A percentile compares a stretch with the other conserved stretches of the same genome.
phyloP scores from a whole-genome alignment of 1,139 yeast genomes.

The Hyphopichia wangnamkhiaoensis region DNA sequence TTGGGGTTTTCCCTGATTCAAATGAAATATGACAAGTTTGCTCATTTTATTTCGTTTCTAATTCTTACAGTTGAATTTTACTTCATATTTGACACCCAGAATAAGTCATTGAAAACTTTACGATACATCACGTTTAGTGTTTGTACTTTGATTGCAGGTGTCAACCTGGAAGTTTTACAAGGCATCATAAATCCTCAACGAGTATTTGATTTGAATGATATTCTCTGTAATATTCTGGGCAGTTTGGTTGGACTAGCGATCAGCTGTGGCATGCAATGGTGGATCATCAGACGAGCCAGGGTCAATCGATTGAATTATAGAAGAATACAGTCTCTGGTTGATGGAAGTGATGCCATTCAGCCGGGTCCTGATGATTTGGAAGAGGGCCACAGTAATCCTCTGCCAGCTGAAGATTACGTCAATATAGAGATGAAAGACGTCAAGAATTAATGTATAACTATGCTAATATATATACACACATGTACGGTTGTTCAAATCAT shows the following conservation, averaged over 20 bases:
- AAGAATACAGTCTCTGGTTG: slow-evolving; percentile 8
- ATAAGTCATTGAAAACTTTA: slow-evolving; percentile 36
- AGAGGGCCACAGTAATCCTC: slow-evolving; percentile 1
- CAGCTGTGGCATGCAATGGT: slow-evolving; percentile 13
- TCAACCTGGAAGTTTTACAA: slow-evolving; percentile 57
- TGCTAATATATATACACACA: too few species aligned
- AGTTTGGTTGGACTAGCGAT: slow-evolving; percentile 27
- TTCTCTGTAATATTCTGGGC: slow-evolving; percentile 43
- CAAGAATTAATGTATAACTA: too few species aligned
- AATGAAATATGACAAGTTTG: slow-evolving; percentile 51
- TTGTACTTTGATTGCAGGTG: slow-evolving; percentile 48
- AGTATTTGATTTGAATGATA: slow-evolving; percentile 51
- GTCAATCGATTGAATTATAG: slow-evolving; percentile 8
- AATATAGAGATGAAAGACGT: slow-evolving; percentile 11
- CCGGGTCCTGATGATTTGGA: slow-evolving; percentile 4
- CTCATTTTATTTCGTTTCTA: slow-evolving; percentile 53
- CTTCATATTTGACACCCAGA: slow-evolving; percentile 50
- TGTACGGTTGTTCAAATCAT: background rate
- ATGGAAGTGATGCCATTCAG: slow-evolving; percentile 4
- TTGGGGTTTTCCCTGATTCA: slow-evolving; percentile 55
- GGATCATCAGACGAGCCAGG: background rate
- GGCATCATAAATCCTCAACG: slow-evolving; percentile 44
- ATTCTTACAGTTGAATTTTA: slow-evolving; percentile 54
- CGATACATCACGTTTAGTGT: slow-evolving; percentile 42
- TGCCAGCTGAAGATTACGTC: slow-evolving; percentile 8